These are phyloP conservation scores for Eucalyptus lansdowneana DNA, from an alignment of 345 rosid species.

Conservation along the genomic window DNA sequence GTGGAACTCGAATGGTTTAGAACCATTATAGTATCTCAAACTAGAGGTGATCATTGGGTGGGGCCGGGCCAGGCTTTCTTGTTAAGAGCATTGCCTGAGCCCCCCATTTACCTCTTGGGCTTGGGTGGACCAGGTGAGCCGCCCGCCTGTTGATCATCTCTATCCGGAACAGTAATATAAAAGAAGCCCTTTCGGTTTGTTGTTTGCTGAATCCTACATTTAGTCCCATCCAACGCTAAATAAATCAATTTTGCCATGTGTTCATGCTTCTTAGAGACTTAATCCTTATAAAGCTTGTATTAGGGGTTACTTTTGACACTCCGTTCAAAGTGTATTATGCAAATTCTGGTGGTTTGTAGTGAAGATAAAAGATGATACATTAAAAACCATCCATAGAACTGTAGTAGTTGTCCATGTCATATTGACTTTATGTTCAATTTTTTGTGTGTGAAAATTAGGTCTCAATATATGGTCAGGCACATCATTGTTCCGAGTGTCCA, in stretches of 20 bases:
- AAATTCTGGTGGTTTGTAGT: background rate
- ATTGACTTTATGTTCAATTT: background rate
- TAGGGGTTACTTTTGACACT: background rate
- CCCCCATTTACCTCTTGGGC: background rate
- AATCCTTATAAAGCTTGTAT: background rate
- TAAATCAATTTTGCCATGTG: background rate
- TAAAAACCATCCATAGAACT: background rate
- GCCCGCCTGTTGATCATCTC: background rate
- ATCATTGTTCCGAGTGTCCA: background rate
- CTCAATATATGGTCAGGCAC: background rate
- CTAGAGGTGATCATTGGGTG: background rate
- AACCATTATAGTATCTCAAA: background rate
- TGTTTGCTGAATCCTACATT: background rate
- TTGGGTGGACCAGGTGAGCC: rapidly evolving
- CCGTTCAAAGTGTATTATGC: background rate
- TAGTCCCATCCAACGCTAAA: background rate
- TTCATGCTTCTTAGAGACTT: background rate
- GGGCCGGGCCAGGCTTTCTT: background rate
- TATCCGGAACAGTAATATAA: background rate
- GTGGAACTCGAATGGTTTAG: background rate
- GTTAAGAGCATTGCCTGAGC: background rate
- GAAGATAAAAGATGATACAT: background rate
- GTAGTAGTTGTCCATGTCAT: background rate
- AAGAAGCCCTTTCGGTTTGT: background rate
- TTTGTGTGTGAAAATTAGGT: background rate